Evolutionary conservation across 2,329 filamentous ascomycete genomes (phyloP).

Genomic region (Ramularia collo-cygni): DNA sequence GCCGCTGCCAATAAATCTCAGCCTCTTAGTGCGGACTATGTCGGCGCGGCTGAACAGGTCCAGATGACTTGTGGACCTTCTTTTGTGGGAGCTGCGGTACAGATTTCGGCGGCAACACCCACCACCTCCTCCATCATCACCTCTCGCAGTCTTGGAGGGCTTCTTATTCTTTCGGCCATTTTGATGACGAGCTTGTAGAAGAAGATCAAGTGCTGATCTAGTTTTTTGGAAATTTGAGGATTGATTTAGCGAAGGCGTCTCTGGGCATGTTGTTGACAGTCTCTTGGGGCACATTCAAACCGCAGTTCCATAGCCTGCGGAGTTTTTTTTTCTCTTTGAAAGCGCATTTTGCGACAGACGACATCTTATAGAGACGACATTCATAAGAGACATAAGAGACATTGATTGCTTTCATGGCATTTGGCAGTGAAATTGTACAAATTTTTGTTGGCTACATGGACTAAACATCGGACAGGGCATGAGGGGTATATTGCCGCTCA

Average conservation of each 20-base stretch:
- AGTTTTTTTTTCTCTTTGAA: too few species aligned
- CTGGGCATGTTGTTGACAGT: neutral
- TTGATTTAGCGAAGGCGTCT: slow-evolving; percentile 2
- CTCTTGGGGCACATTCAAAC: too few species aligned
- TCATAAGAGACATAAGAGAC: too few species aligned
- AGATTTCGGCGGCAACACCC: slow-evolving; percentile 1
- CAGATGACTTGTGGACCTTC: slow-evolving; percentile 55
- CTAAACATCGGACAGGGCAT: too few species aligned
- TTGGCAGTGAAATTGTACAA: too few species aligned
- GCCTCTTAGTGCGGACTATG: slow-evolving; percentile 63
- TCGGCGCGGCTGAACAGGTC: slow-evolving; percentile 62
- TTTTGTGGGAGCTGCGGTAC: slow-evolving; percentile 35
- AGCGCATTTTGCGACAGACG: too few species aligned
- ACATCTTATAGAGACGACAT: too few species aligned
- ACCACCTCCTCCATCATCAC: neutral
- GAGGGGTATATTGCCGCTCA: too few species aligned
- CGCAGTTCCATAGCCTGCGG: too few species aligned
- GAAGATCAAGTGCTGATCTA: slow-evolving; percentile 25
- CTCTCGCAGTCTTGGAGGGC: neutral
- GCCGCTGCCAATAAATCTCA: slow-evolving; percentile 60
- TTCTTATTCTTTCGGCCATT: neutral
- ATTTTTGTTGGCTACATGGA: too few species aligned
- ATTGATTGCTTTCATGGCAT: too few species aligned
- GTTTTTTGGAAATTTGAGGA: neutral
- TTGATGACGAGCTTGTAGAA: slow-evolving; percentile 1